A percentile compares a stretch with the other conserved stretches of the same genome.
Conservation (phyloP, 83 land plant species). For the Isoetes engelmannii region DNA sequence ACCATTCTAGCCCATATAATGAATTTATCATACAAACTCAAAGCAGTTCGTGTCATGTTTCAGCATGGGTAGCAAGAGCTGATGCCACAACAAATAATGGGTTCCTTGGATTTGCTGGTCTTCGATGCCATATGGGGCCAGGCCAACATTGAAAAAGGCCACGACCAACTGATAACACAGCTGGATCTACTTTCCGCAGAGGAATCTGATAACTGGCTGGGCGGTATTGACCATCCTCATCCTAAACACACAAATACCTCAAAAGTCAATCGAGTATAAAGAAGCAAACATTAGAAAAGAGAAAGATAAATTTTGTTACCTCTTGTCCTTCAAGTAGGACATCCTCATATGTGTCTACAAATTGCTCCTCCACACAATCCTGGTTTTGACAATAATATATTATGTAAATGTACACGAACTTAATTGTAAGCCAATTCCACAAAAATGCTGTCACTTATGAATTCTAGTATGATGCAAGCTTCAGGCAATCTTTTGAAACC, state of each 20-base stretch:
- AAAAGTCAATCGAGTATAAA: background rate
- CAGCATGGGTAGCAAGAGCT: too few relatives aligned
- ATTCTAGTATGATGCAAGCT: too few relatives aligned
- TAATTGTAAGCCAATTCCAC: too few relatives aligned
- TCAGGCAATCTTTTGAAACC: too few relatives aligned
- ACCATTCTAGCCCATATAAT: too few relatives aligned
- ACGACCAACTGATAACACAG: slow-evolving; percentile 13
- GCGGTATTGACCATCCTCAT: slow-evolving; percentile 16
- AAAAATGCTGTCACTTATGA: too few relatives aligned
- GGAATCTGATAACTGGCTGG: slow-evolving; percentile 27
- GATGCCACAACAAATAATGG: too few relatives aligned
- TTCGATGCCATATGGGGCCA: slow-evolving; percentile 1
- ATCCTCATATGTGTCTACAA: background rate
- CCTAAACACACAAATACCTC: background rate
- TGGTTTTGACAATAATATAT: background rate
- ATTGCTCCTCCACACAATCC: background rate
- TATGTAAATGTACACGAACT: background rate
- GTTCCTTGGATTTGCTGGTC: background rate
- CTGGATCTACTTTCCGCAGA: slow-evolving; percentile 13
- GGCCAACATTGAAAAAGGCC: slow-evolving; percentile 7
- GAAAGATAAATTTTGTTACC: background rate
- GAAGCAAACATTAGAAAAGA: background rate
- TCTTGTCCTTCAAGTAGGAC: background rate
- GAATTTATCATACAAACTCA: too few relatives aligned
- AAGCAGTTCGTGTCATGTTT: too few relatives aligned